Percentiles rank a stretch among this genome's conserved stretches.
These are phyloP conservation scores for Amanita thiersii DNA, from an alignment of 768 basidiomycete species.

Conservation along the genomic window DNA sequence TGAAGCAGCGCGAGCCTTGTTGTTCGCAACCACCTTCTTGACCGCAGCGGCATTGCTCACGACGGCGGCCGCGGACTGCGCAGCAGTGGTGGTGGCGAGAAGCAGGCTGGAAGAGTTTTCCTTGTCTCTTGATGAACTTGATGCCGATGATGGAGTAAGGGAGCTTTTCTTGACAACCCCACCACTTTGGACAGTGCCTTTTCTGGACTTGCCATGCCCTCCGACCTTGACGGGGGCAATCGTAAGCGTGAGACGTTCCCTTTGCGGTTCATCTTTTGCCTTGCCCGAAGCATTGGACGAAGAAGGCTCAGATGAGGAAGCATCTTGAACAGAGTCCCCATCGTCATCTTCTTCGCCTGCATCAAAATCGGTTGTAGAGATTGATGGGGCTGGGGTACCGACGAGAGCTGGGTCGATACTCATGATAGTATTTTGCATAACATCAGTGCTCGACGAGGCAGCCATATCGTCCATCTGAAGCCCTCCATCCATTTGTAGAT, in stretches of 20 bases:
- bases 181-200: slow-evolving; percentile 65
- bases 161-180: slow-evolving; percentile 58
- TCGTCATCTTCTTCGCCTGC: slow-evolving; percentile 6
- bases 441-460: not conserved
- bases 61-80: slow-evolving; percentile 8
- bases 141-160: slow-evolving; percentile 12
- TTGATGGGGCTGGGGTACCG: slow-evolving; percentile 19
- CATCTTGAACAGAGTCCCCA: not conserved
- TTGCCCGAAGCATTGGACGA: slow-evolving; percentile 5
- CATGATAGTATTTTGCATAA: not conserved
- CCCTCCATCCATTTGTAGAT: slow-evolving; percentile 1
- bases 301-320: not conserved
- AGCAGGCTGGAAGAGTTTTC: slow-evolving; percentile 21
- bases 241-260: slow-evolving; percentile 32
- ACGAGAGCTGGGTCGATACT: slow-evolving; percentile 8
- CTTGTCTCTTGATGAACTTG: slow-evolving; percentile 20
- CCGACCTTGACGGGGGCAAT: slow-evolving; percentile 49
- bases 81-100: slow-evolving; percentile 12
- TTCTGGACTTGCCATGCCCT: slow-evolving; percentile 52
- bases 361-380: slow-evolving; percentile 30
- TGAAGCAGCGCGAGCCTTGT: slow-evolving; percentile 5
- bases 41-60: slow-evolving; percentile 5
- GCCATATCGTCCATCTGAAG: not conserved
- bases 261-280: slow-evolving; percentile 15
- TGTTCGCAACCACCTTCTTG: slow-evolving; percentile 2